Conservation (phyloP, 768 basidiomycete genomes). For the Kwoniella shandongensis region DNA sequence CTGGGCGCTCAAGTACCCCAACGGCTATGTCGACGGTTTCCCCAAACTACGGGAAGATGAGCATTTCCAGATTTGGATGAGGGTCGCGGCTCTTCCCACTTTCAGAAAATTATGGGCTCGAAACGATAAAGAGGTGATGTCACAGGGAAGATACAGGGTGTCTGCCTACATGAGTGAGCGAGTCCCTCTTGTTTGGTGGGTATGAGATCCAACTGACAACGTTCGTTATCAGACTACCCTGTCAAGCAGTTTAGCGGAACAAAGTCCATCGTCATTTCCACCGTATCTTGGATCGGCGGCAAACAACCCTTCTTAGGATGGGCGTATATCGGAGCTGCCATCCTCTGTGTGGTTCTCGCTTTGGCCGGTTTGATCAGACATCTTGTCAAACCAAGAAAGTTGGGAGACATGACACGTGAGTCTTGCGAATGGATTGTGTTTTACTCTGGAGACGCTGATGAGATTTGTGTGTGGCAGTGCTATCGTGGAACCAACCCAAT, state of each 20-base stretch:
- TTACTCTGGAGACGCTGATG: not conserved
- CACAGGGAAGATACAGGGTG: conserved; percentile 72
- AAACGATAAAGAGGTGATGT: conserved; percentile 75
- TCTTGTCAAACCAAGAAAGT: conserved; percentile 76
- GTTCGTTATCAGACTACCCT: conserved; percentile 76
- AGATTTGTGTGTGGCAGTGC: conserved; percentile 23
- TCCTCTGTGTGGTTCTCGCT: conserved; percentile 82
- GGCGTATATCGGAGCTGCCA: conserved; percentile 90
- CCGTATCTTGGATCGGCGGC: conserved; percentile 97
- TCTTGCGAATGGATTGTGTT: conserved; percentile 4
- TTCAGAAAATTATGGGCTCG: conserved; percentile 93
- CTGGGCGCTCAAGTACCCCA: conserved; percentile 72
- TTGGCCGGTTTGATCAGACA: conserved; percentile 87
- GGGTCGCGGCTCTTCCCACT: conserved; percentile 92
- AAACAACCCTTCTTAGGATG: conserved; percentile 98
- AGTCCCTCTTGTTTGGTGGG: not conserved
- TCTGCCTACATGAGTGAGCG: conserved; percentile 74
- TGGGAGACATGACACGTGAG: conserved; percentile 53
- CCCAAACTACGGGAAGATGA: conserved; percentile 76
- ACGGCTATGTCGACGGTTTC: conserved; percentile 69
- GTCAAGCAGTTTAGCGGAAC: conserved; percentile 88
- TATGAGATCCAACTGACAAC: too few species aligned
- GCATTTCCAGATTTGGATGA: conserved; percentile 99
- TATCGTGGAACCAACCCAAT: conserved; percentile 51
- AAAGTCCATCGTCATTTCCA: conserved; percentile 94